Conservation (phyloP, 2,329 filamentous ascomycete genomes). For the Hymenotorrendiella dingleyae region DNA sequence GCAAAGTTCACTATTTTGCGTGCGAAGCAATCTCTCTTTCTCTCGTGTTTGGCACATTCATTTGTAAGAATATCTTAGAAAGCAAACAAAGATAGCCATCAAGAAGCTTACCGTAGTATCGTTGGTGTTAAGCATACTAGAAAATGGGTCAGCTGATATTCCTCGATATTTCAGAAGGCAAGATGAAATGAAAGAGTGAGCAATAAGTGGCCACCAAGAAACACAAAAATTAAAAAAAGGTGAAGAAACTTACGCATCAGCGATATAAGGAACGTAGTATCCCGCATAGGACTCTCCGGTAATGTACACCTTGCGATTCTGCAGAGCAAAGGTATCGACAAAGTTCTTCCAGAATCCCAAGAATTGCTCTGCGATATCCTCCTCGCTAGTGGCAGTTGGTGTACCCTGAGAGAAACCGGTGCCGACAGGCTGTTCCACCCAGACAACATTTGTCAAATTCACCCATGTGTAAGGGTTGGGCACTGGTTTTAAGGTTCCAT, state of each 20-base stretch:
- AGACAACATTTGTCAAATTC: slow-evolving; percentile 28
- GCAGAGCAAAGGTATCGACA: slow-evolving; percentile 61
- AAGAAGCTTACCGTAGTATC: slow-evolving; percentile 28
- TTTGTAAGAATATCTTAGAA: neutral
- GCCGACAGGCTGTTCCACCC: slow-evolving; percentile 29
- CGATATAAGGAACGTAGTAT: slow-evolving; percentile 11
- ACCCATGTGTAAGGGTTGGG: slow-evolving; percentile 27
- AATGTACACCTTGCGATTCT: slow-evolving; percentile 65
- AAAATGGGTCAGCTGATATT: too few species aligned
- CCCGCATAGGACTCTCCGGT: slow-evolving; percentile 41
- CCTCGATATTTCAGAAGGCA: too few species aligned
- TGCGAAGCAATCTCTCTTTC: too few species aligned
- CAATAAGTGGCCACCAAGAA: too few species aligned
- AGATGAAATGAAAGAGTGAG: too few species aligned
- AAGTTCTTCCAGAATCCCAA: slow-evolving; percentile 77
- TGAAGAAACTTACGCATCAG: too few species aligned
- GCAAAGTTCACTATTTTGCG: too few species aligned
- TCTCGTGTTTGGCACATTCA: too few species aligned
- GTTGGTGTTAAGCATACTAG: slow-evolving; percentile 61
- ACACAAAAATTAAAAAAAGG: too few species aligned
- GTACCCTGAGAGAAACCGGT: slow-evolving; percentile 32
- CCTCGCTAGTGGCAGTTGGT: slow-evolving; percentile 57
- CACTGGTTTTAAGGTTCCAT: slow-evolving; percentile 52
- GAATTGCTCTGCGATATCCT: slow-evolving; percentile 66
- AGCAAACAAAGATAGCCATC: too few species aligned